phyloP scores from a whole-genome alignment of 331 rosid species.

The Saraca asoca region DNA sequence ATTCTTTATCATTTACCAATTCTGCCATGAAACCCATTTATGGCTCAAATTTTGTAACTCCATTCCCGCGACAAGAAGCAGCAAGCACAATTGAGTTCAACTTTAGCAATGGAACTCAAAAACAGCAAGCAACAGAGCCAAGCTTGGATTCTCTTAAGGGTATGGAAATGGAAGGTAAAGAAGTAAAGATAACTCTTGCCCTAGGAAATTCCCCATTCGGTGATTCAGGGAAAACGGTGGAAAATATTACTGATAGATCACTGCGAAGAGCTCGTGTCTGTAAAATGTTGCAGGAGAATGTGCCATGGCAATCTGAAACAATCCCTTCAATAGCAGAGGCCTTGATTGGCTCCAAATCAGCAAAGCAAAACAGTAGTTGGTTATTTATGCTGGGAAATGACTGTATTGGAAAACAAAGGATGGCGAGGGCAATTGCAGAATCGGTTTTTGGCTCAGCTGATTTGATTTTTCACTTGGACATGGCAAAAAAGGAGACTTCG shows the following conservation, averaged over 20 bases:
- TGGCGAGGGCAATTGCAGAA: conserved; percentile 72
- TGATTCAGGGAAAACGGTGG: conserved; percentile 58
- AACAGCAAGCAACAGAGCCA: conserved; percentile 46
- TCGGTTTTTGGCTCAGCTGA: conserved; percentile 68
- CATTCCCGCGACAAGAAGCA: conserved; percentile 66
- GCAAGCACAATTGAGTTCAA: conserved; percentile 85
- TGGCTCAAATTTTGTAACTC: conserved; percentile 52
- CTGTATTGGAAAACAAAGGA: conserved; percentile 63
- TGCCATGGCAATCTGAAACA: conserved; percentile 91
- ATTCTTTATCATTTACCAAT: conserved; percentile 61
- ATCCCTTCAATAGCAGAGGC: conserved; percentile 75
- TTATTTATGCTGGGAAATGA: conserved; percentile 78
- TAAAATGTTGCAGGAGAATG: conserved; percentile 77
- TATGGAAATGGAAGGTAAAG: conserved; percentile 70
- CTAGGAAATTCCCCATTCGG: conserved; percentile 65
- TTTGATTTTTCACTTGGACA: conserved; percentile 53
- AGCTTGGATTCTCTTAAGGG: conserved; percentile 51
- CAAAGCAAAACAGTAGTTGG: conserved; percentile 60
- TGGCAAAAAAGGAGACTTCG: conserved; percentile 43
- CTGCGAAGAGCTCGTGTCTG: conserved; percentile 62
- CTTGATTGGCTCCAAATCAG: conserved; percentile 47
- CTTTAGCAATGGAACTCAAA: conserved; percentile 45
- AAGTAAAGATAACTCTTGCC: conserved; percentile 77
- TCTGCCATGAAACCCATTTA: conserved; percentile 44
- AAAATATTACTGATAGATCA: conserved; percentile 50